Conservation (phyloP, 495 filamentous ascomycete species). For the Bathelium albidoporum region DNA sequence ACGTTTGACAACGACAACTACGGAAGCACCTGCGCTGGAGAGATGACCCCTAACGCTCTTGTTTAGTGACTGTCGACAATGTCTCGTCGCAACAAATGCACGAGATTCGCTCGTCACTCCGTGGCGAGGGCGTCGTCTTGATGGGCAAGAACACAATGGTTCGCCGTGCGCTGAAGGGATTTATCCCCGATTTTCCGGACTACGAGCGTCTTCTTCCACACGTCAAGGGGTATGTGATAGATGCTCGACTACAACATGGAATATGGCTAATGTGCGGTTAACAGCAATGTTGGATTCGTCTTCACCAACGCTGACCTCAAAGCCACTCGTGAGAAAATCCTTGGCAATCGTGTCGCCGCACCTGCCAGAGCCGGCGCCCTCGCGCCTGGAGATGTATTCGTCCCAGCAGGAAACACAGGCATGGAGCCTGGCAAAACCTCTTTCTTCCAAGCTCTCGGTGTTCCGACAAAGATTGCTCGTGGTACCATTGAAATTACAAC, state of each 20-base stretch:
- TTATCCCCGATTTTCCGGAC: constrained; percentile 81
- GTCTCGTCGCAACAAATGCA: constrained; percentile 99
- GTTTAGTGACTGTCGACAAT: constrained; percentile 31
- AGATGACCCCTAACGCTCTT: not conserved
- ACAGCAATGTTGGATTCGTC: constrained; percentile 93
- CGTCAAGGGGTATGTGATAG: constrained; percentile 57
- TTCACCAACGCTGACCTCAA: constrained; percentile 98
- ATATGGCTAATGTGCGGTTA: not conserved
- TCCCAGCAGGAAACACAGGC: constrained; percentile 97
- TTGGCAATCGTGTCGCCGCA: constrained; percentile 92
- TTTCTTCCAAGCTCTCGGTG: constrained; percentile 99
- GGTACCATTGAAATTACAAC: constrained; percentile 99
- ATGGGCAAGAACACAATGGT: constrained; percentile 99
- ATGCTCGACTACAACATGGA: not conserved
- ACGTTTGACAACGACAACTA: constrained; percentile 22
- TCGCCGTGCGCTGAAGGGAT: constrained; percentile 94
- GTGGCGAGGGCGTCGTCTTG: constrained; percentile 82
- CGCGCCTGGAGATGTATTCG: constrained; percentile 78
- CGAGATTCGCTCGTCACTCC: constrained; percentile 88
- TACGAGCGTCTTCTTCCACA: constrained; percentile 93
- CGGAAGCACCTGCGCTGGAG: too few species aligned
- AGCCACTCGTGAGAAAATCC: constrained; percentile 81
- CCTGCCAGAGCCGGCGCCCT: constrained; percentile 94
- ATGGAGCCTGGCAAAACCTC: constrained; percentile 99
- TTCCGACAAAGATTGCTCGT: constrained; percentile 99